Base-by-base conservation (phyloP, 1,284 basidiomycete genomes). In the Entoloma clypeatum region DNA sequence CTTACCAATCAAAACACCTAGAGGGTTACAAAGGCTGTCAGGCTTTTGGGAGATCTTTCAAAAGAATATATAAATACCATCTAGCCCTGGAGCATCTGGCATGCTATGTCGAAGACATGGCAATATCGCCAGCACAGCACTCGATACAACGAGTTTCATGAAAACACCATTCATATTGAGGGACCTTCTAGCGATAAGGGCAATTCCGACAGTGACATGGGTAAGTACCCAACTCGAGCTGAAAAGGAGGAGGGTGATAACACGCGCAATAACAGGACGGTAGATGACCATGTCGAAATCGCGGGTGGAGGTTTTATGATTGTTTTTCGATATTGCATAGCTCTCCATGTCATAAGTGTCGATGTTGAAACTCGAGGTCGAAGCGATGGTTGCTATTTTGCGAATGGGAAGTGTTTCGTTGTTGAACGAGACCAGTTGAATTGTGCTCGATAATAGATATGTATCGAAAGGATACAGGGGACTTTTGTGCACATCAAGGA, bases 391-490 rank as follows among this genome's bases (percentile, higher is more conserved):
- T 6, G 64, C 56, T 2, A 74, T 44, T 39, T 65, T 66, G 18
- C 57, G 64, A 42, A 79, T 71, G 7, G 68, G 63, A n/a, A 75
- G 37, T 2, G 64, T 63, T 22, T 56, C 30, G 47, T 73, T 69
- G 19, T 60, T 55, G 23, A 55, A 52, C 3, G 61, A 56, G 18
- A 63, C 50, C 2, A 64, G 71, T 3, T 68, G 67, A 11, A 80
- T 43, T 13, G 71, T 74, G 54, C 64, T 74, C 6, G 73, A 65
- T 13, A 80, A 63, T 18, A 61, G 48, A 52, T 80, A 80, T 0
- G 64, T 70, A 54, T 80, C 77, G 54, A 79, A 79, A 1, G 77
- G 77, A 51, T 79, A 80, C 3, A 77, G 54, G 5, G 65, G 69
- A 9, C 71, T 69, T 53, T 70, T 57, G 46, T 77, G 74, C 6